Evolutionary conservation across 2,329 filamentous ascomycete genomes (phyloP), one percentile per base, ranked within the genome.

Genomic region (Kalaharituber pfeilii): DNA sequence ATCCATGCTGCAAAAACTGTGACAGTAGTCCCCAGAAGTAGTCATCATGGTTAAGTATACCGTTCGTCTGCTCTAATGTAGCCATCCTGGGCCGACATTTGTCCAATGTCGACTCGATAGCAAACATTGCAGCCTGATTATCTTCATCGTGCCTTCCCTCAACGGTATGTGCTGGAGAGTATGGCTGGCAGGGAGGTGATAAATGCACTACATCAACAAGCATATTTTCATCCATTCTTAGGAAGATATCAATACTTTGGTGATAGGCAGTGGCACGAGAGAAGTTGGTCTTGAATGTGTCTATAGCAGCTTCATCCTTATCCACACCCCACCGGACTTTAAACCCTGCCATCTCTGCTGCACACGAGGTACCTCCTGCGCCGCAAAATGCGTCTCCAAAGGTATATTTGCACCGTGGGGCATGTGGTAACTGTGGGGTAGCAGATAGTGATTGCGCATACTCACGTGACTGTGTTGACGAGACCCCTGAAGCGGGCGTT

Each of bases 21-120:
- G 74, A 69, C 2, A 91, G 69, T 0, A 88, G 66, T 0, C 72
- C 68, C 36, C 74, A 70, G 49, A 87, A 80, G 52, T 75, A 79
- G 0, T 69, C 67, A 9, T 69, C 66, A 53, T 81, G 78, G 0
- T 71, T 67, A 0, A 28, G 47, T 28, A 93, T 73, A 0, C 84
- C 85, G 52, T 78, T 80, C 0, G 86, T 88, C 63, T 94, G 82
- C 62, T 94, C 86, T 0, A 93, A 69, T 0, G 85, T 93, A 1
- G 85, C 75, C 0, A 91, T 64, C 0, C 86, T 73, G 0, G 86
- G 85, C 0, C 73, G 75, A 0, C 75, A 66, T 30, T 74, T 74
- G 4, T 73, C 67, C 0, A 89, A 68, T 0, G 87, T 66, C 2
- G 74, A 66, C 1, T 71, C 68, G 0, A 73, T 65, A 0, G 68